phyloP scores from a whole-genome alignment of 1,284 basidiomycete genomes.

The Fomes fomentarius region DNA sequence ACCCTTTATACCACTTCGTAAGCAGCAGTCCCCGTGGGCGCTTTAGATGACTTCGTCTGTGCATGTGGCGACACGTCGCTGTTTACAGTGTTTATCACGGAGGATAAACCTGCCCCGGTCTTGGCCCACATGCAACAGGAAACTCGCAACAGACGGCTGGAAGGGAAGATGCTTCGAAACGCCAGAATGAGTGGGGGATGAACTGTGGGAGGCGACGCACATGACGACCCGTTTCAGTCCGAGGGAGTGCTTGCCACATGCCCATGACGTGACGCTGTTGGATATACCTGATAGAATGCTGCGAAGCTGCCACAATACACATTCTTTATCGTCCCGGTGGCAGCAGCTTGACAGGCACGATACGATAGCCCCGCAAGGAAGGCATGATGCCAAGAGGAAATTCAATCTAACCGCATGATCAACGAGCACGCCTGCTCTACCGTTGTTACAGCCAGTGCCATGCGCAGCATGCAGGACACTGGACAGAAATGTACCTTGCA shows the following conservation, averaged over 20 bases:
- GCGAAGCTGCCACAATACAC: no score
- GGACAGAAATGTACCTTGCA: no score
- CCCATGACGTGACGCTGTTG: no score
- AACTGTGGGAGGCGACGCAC: neutral
- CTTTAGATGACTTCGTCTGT: no score
- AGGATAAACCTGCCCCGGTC: neutral
- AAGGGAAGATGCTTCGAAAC: neutral
- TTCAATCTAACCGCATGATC: no score
- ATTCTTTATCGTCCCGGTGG: no score
- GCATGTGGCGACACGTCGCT: neutral
- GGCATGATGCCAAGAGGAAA: conserved; percentile 33
- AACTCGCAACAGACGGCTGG: conserved; percentile 1
- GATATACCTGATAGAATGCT: no score
- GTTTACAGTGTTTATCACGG: conserved; percentile 5
- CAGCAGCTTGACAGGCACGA: conserved; percentile 41
- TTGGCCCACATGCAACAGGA: conserved; percentile 3
- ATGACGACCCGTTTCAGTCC: no score
- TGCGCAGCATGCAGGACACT: no score
- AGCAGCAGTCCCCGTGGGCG: neutral
- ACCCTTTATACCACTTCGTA: conserved; percentile 1
- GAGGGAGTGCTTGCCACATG: no score
- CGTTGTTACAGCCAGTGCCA: no score
- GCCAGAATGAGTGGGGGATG: neutral
- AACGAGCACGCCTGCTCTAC: no score
- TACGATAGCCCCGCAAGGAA: conserved; percentile 56